Percentiles rank a stretch among this genome's conserved stretches.
Evolutionary conservation across 2,329 filamentous ascomycete genomes (phyloP).

Genomic region (Aspergillus japonicus): DNA sequence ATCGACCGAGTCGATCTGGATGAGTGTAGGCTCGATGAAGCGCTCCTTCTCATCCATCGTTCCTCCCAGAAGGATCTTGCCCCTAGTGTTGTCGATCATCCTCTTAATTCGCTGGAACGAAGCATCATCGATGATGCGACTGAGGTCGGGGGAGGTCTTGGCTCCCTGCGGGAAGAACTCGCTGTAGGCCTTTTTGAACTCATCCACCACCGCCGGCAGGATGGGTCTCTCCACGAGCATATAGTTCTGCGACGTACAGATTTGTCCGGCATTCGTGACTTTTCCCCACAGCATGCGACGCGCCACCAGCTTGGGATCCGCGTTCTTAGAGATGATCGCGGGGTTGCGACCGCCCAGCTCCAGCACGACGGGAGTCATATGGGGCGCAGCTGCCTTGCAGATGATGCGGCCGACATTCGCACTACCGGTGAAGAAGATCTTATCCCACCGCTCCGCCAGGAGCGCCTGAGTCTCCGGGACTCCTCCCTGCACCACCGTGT

Average conservation of each 20-base stretch:
- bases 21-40: conserved; percentile 89
- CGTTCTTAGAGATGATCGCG: conserved; percentile 82
- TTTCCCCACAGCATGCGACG: conserved; percentile 87
- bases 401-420: conserved; percentile 79
- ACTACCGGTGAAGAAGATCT: conserved; percentile 94
- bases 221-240: conserved; percentile 76
- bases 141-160: conserved; percentile 73
- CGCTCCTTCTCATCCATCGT: conserved; percentile 74
- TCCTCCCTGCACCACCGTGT: conserved; percentile 75
- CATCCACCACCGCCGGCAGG: conserved; percentile 68
- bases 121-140: conserved; percentile 74
- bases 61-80: conserved; percentile 85
- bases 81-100: conserved; percentile 81
- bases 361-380: conserved; percentile 81
- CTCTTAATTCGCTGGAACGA: conserved; percentile 82
- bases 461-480: conserved; percentile 77
- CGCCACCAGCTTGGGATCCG: conserved; percentile 77
- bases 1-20: conserved; percentile 72
- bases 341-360: conserved; percentile 93
- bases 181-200: conserved; percentile 68
- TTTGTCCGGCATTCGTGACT: conserved; percentile 79
- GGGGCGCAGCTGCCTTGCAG: conserved; percentile 82
- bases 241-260: conserved; percentile 93
- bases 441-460: conserved; percentile 90
- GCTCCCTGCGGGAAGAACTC: conserved; percentile 83